phyloP scores from a whole-genome alignment of 495 filamentous ascomycete species.

The Aspergillus incahuasiensis region DNA sequence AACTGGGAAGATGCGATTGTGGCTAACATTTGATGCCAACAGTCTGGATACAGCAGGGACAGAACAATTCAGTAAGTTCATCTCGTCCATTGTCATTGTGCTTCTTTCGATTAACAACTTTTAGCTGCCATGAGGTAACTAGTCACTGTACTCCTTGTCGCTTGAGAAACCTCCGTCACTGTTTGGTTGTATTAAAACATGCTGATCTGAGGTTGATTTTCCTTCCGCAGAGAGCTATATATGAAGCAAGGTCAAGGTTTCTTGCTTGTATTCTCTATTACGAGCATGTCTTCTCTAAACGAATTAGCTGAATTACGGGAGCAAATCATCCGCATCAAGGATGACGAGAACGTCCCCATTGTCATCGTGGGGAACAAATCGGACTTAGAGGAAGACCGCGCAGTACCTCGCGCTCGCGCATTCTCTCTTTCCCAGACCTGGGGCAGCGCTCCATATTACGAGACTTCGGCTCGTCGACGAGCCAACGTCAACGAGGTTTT shows the following conservation, averaged over 20 bases:
- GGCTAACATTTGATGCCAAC: constrained; percentile 5
- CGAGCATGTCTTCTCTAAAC: constrained; percentile 74
- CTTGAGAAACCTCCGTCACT: neutral
- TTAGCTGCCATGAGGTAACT: constrained; percentile 67
- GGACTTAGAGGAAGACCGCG: constrained; percentile 88
- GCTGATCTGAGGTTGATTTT: constrained; percentile 7
- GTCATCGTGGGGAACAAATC: constrained; percentile 98
- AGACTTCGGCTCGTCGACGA: constrained; percentile 78
- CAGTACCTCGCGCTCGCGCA: constrained; percentile 74
- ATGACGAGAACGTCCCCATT: constrained; percentile 84
- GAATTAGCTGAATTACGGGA: constrained; percentile 88
- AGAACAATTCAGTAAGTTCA: constrained; percentile 87
- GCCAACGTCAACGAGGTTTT: constrained; percentile 96
- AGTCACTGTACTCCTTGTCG: neutral
- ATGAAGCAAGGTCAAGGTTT: constrained; percentile 98
- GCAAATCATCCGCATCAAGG: constrained; percentile 96
- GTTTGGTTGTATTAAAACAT: constrained; percentile 10
- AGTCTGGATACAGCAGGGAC: constrained; percentile 96
- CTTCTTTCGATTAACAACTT: constrained; percentile 24
- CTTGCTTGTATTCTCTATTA: constrained; percentile 95
- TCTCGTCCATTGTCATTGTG: constrained; percentile 1
- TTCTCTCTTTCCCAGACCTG: constrained; percentile 85
- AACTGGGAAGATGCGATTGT: neutral
- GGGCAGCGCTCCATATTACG: constrained; percentile 91
- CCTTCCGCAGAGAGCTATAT: constrained; percentile 69